phyloP scores from a whole-genome alignment of 2,329 filamentous ascomycete genomes.

The Fusarium camptoceras region DNA sequence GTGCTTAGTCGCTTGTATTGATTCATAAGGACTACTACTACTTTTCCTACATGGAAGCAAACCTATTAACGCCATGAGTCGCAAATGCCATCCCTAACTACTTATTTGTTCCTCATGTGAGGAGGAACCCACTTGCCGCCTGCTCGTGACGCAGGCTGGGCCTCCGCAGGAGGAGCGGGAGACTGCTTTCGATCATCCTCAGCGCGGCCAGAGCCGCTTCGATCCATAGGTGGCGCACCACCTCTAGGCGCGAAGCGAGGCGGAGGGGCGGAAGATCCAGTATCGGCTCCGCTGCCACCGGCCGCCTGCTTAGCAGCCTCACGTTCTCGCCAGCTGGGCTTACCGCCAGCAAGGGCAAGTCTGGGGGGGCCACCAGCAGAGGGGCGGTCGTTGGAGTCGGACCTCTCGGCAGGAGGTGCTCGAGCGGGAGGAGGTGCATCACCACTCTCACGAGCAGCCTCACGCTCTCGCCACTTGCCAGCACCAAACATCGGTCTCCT shows the following conservation, averaged over 20 bases:
- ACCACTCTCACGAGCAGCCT: constrained; percentile 45
- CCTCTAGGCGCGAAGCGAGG: constrained; percentile 54
- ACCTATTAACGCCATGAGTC: constrained; percentile 54
- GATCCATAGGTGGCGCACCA: constrained; percentile 57
- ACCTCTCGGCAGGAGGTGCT: constrained; percentile 55
- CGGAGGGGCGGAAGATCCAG: constrained; percentile 50
- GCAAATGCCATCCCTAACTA: constrained; percentile 40
- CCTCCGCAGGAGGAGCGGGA: constrained; percentile 59
- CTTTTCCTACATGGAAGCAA: constrained; percentile 52
- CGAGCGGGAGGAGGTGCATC: constrained; percentile 50
- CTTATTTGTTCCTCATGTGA: constrained; percentile 53
- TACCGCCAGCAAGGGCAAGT: constrained; percentile 67
- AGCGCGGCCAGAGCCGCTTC: constrained; percentile 57
- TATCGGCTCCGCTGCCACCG: constrained; percentile 55
- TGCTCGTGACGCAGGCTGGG: constrained; percentile 64
- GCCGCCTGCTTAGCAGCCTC: constrained; percentile 64
- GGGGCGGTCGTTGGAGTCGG: constrained; percentile 61
- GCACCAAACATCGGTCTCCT: constrained; percentile 52
- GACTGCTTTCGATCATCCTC: constrained; percentile 54
- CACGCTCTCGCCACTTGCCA: constrained; percentile 59
- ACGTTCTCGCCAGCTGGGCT: constrained; percentile 79
- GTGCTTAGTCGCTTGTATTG: constrained; percentile 46
- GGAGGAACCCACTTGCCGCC: constrained; percentile 71
- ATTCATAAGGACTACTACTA: constrained; percentile 44
- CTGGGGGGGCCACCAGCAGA: constrained; percentile 65